These are phyloP conservation scores for Choiromyces venosus DNA, from an alignment of 495 filamentous ascomycete genomes.

Conservation along the genomic window DNA sequence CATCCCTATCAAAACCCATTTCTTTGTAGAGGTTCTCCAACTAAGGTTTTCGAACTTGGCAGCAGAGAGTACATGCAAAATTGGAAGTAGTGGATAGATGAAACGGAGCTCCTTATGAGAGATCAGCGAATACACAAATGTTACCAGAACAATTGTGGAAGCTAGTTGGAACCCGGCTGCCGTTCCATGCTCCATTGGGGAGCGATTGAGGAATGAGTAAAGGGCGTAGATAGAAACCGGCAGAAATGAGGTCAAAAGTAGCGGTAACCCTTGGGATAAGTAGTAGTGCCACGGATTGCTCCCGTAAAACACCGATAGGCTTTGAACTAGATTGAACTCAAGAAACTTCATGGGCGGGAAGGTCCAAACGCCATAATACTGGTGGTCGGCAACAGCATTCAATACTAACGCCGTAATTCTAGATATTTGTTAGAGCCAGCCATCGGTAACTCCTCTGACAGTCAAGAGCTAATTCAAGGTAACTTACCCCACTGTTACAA, in stretches of 20 bases:
- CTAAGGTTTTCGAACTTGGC: constrained; percentile 40
- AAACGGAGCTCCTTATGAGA: constrained; percentile 98
- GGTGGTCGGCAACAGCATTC: constrained; percentile 59
- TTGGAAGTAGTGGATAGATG: constrained; percentile 85
- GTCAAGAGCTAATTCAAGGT: background rate
- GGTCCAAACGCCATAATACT: constrained; percentile 81
- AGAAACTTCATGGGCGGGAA: constrained; percentile 86
- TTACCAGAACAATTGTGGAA: constrained; percentile 56
- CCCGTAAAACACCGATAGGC: constrained; percentile 88
- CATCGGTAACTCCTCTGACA: background rate
- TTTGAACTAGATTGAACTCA: constrained; percentile 84
- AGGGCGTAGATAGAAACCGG: constrained; percentile 68
- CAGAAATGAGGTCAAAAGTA: constrained; percentile 76
- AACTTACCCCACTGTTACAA: constrained; percentile 39
- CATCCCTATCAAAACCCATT: constrained; percentile 41
- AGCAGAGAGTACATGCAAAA: constrained; percentile 73
- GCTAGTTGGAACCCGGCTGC: constrained; percentile 53
- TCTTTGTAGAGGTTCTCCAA: constrained; percentile 25
- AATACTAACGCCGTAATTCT: constrained; percentile 33
- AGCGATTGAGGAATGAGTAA: constrained; percentile 45
- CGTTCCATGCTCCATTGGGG: constrained; percentile 20
- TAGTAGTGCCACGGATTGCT: constrained; percentile 90
- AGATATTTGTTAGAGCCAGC: constrained; percentile 10
- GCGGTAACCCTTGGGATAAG: constrained; percentile 77
- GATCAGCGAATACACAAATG: constrained; percentile 64